Conservation (phyloP, 2,329 filamentous ascomycete species). For the Cladosporium sp. region DNA sequence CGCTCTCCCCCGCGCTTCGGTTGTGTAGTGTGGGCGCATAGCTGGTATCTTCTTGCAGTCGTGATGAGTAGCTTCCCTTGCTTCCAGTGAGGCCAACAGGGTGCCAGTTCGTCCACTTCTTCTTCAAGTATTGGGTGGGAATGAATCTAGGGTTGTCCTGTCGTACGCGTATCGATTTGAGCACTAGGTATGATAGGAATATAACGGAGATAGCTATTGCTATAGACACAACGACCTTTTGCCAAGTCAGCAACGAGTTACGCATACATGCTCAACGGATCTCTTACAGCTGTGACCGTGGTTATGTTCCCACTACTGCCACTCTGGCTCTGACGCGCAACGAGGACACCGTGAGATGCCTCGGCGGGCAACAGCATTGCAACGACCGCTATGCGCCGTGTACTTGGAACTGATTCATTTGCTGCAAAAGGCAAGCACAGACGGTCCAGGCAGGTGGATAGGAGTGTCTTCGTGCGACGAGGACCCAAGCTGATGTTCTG, state of each 20-base stretch:
- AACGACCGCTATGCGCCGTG: conserved; percentile 15
- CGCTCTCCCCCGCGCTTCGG: conserved; percentile 29
- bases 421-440: neutral
- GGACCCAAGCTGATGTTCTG: neutral
- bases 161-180: conserved; percentile 28
- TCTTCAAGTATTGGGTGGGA: conserved; percentile 38
- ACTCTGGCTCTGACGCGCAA: conserved; percentile 6
- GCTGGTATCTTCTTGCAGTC: conserved; percentile 32
- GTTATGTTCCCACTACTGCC: conserved; percentile 10
- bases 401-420: neutral
- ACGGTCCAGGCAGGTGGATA: neutral
- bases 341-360: conserved; percentile 5
- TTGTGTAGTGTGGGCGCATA: conserved; percentile 32
- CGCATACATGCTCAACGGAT: neutral
- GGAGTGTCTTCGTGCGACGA: neutral
- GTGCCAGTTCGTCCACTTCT: conserved; percentile 38
- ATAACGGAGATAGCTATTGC: conserved; percentile 12
- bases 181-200: conserved; percentile 22
- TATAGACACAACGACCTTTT: conserved; percentile 18
- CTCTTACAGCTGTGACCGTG: conserved; percentile 16
- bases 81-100: conserved; percentile 27
- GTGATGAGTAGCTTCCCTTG: conserved; percentile 37
- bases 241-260: neutral
- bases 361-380: conserved; percentile 13
- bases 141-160: conserved; percentile 35